Conservation (phyloP, 2,329 filamentous ascomycete genomes). For the Paraphoma sp. region DNA sequence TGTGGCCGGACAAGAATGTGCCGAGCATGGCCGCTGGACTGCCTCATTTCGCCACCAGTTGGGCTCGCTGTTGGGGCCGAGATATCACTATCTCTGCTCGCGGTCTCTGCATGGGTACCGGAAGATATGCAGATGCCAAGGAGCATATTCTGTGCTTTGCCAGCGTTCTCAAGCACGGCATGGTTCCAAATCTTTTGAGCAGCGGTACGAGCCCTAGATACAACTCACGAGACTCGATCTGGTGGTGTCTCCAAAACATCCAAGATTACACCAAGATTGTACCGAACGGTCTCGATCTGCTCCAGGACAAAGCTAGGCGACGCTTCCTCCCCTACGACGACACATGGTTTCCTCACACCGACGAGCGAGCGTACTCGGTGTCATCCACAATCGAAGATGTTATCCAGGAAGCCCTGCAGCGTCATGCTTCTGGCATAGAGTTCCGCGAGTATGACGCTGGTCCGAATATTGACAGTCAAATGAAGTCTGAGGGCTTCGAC, state of each 20-base stretch:
- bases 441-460: slow-evolving; percentile 96
- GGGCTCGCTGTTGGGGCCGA: slow-evolving; percentile 96
- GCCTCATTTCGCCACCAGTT: slow-evolving; percentile 91
- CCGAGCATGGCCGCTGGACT: slow-evolving; percentile 90
- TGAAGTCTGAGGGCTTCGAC: slow-evolving; percentile 91
- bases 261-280: slow-evolving; percentile 89
- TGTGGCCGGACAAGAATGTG: slow-evolving; percentile 85
- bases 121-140: slow-evolving; percentile 84
- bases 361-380: slow-evolving; percentile 83
- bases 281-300: slow-evolving; percentile 74
- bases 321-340: slow-evolving; percentile 96
- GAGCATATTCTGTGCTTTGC: slow-evolving; percentile 96
- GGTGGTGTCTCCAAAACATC: slow-evolving; percentile 97
- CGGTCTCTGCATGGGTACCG: slow-evolving; percentile 89
- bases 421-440: slow-evolving; percentile 87
- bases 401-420: slow-evolving; percentile 90
- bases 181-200: slow-evolving; percentile 94
- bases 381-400: slow-evolving; percentile 86
- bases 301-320: slow-evolving; percentile 79
- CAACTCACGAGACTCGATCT: slow-evolving; percentile 94
- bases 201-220: slow-evolving; percentile 87
- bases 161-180: slow-evolving; percentile 95
- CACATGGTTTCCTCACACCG: slow-evolving; percentile 85
- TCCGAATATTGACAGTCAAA: slow-evolving; percentile 85
- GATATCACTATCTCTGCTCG: slow-evolving; percentile 97